phyloP scores from a whole-genome alignment of 164 flowering plant species.

The Platanus orientalis region DNA sequence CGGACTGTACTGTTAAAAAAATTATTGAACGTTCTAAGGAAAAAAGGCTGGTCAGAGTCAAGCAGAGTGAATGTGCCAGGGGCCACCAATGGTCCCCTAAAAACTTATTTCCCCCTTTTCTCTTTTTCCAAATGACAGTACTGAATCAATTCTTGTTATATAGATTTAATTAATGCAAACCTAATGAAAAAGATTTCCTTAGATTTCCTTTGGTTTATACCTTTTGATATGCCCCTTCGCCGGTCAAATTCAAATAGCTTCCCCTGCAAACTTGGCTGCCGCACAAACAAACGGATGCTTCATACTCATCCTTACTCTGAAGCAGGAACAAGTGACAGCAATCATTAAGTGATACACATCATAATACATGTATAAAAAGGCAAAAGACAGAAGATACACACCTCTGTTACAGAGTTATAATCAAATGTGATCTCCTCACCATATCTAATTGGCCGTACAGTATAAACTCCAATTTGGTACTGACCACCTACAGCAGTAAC shows the following conservation, averaged over 20 bases:
- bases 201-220: conserved; percentile 40
- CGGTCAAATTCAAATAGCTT: conserved; percentile 92
- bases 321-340: conserved; percentile 9
- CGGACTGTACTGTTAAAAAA: no score
- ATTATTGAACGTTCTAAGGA: no score
- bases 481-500: conserved; percentile 98
- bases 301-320: conserved; percentile 98
- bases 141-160: no score
- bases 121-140: not conserved
- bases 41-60: no score
- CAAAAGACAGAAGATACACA: conserved; percentile 22
- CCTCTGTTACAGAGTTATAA: conserved; percentile 99
- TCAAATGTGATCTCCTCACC: conserved; percentile 99
- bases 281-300: conserved; percentile 96
- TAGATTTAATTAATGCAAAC: not conserved
- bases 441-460: conserved; percentile 64
- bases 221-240: conserved; percentile 95
- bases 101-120: no score
- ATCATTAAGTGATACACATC: conserved; percentile 1
- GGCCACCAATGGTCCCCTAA: no score
- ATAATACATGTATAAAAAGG: not conserved
- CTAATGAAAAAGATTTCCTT: not conserved
- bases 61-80: no score
- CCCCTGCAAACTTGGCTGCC: conserved; percentile 99
- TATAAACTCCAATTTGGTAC: conserved; percentile 95